Evolutionary conservation across 2,329 filamentous ascomycete species (phyloP), one percentile per base, ranked within the genome.

Genomic region (Pseudogymnoascus sp.): DNA sequence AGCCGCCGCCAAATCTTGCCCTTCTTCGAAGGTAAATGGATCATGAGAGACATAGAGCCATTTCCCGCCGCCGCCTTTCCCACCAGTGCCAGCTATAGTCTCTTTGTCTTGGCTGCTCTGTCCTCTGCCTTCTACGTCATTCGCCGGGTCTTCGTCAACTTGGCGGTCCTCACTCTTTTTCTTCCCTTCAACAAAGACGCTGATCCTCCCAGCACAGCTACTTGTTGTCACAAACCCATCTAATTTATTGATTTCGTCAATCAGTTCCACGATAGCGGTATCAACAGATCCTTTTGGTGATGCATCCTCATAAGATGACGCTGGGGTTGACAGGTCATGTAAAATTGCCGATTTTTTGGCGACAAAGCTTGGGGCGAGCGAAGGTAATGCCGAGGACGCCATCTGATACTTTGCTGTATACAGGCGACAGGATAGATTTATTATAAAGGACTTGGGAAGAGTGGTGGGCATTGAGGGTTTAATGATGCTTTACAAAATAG

Each of bases 11-110:
- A 70, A 64, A 60, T 66, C 70, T 25, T 68, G 68, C 61, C 17
- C 66, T 66, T 5, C 60, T 61, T 41, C 29, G 51, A 72, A 41
- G 36, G 72, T 66, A 36, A 93, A 76, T 1, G 89, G 84, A 67
- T 91, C 86, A 76, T 97, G 93, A 61, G 90, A 92, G 61, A 96
- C 90, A 75, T 87, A 96, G 29, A 97, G 75, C 92, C 93, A 97
- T 62, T 80, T 80, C 8, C 92, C 89, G 8, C 87, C 91, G 6
- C 87, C 89, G 8, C 92, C 92, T 73, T 97, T 97, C 0, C 92
- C 92, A 0, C 92, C 91, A 0, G 88, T 81, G 3, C 85, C 84
- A 7, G 86, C 87, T 36, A 79, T 69, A 39, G 71, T 74, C 17
- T 66, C 75, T 48, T 70, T 68, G 60, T 66, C 64, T 44, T 64